Evolutionary conservation across 2,329 filamentous ascomycete species (phyloP).

Genomic region (Emergomyces pasteurianus): DNA sequence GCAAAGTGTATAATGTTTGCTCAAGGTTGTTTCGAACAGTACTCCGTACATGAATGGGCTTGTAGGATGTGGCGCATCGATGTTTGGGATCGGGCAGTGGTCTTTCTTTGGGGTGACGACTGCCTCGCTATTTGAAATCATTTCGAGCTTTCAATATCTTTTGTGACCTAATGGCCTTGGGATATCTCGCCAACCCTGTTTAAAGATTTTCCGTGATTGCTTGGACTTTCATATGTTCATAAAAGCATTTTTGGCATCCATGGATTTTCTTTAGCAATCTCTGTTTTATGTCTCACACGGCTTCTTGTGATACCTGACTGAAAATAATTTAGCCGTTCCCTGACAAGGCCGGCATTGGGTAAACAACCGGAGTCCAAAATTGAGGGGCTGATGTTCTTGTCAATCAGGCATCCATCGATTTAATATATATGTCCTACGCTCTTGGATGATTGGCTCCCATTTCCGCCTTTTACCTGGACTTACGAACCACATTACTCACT

Average conservation of each 20-base stretch:
- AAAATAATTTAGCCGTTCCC: background rate
- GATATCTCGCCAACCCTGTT: background rate
- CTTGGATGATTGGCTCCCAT: background rate
- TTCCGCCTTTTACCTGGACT: background rate
- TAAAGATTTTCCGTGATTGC: background rate
- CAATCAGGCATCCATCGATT: background rate
- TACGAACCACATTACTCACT: background rate
- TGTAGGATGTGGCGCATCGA: background rate
- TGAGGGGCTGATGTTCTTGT: background rate
- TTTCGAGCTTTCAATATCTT: background rate
- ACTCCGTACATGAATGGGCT: background rate
- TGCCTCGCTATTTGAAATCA: background rate
- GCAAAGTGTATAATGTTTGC: background rate
- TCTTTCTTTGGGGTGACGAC: background rate
- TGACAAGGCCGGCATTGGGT: background rate
- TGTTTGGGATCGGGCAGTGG: background rate
- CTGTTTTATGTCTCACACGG: background rate
- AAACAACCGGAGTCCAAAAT: background rate
- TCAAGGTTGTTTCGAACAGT: background rate
- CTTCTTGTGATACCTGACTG: background rate
- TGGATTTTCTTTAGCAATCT: background rate
- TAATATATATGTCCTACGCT: background rate
- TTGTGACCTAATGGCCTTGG: background rate
- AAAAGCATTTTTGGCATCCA: background rate
- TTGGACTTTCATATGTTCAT: background rate